Conservation (phyloP, 257 asterid genomes). For the Solanum sitiens region DNA sequence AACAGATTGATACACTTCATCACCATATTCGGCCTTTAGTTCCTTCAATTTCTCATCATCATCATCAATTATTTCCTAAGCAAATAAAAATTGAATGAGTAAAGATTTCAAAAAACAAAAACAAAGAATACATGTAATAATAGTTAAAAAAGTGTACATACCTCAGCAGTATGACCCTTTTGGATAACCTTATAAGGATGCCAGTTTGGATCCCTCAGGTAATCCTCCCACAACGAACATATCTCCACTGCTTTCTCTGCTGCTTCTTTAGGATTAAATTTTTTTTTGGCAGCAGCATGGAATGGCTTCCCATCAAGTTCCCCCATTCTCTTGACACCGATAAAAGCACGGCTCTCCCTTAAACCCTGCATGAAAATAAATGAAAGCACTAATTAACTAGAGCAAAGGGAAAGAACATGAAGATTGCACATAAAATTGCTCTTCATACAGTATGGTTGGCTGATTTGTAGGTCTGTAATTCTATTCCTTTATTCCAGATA, state of each 20-base stretch:
- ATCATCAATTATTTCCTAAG: constrained; percentile 9
- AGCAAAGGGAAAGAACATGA: not conserved
- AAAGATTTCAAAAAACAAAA: not conserved
- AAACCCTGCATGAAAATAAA: not conserved
- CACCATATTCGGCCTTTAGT: constrained; percentile 5
- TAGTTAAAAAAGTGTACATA: not conserved
- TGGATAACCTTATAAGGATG: constrained; percentile 7
- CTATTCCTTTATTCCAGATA: not conserved
- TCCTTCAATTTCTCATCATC: constrained; percentile 13
- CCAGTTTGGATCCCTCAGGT: constrained; percentile 12
- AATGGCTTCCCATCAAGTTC: constrained; percentile 9
- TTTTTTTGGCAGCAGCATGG: not conserved
- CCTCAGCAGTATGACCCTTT: not conserved
- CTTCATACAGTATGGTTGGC: not conserved
- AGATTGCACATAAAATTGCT: not conserved
- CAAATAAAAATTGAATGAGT: not conserved
- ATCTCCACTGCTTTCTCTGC: constrained; percentile 1
- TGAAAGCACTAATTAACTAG: not conserved
- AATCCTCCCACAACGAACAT: constrained; percentile 11
- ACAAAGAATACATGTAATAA: not conserved
- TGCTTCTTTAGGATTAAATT: not conserved
- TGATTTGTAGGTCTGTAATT: not conserved
- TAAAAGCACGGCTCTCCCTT: not conserved
- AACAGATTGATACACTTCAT: constrained; percentile 10
- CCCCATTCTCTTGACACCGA: constrained; percentile 23